These are phyloP conservation scores for Maudiozyma turicensis DNA, from an alignment of 805 yeast species.

Conservation along the genomic window DNA sequence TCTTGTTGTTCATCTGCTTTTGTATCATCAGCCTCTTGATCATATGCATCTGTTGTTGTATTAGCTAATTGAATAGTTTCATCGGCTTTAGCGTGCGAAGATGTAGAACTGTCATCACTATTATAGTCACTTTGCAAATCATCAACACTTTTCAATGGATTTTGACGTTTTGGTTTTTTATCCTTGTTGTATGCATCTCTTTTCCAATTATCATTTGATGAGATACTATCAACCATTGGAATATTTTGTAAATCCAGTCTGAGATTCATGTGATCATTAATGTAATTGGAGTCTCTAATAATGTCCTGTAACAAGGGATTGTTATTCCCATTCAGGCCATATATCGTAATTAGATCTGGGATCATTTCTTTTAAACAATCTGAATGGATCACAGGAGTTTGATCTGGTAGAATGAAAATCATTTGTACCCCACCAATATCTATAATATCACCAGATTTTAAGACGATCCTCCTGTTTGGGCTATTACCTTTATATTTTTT, in stretches of 20 bases:
- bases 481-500: constrained; percentile 36
- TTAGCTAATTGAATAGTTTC: background rate
- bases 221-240: background rate
- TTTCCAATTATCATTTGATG: background rate
- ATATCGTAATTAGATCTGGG: constrained; percentile 22
- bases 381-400: constrained; percentile 55
- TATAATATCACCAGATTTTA: constrained; percentile 75
- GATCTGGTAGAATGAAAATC: constrained; percentile 95
- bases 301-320: constrained; percentile 9
- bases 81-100: background rate
- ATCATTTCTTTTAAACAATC: constrained; percentile 27
- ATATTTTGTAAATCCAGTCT: background rate
- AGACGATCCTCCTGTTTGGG: constrained; percentile 37
- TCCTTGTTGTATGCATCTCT: too few species aligned
- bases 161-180: background rate
- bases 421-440: constrained; percentile 96
- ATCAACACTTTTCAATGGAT: too few species aligned
- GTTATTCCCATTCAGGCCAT: constrained; percentile 16
- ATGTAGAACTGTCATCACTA: too few species aligned
- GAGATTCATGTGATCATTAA: constrained; percentile 1
- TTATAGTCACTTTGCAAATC: too few species aligned
- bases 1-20: background rate
- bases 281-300: constrained; percentile 8
- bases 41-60: background rate
- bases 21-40: too few species aligned